These are phyloP conservation scores for Penicillium expansum DNA, from an alignment of 2,329 filamentous ascomycete species.

Conservation along the genomic window DNA sequence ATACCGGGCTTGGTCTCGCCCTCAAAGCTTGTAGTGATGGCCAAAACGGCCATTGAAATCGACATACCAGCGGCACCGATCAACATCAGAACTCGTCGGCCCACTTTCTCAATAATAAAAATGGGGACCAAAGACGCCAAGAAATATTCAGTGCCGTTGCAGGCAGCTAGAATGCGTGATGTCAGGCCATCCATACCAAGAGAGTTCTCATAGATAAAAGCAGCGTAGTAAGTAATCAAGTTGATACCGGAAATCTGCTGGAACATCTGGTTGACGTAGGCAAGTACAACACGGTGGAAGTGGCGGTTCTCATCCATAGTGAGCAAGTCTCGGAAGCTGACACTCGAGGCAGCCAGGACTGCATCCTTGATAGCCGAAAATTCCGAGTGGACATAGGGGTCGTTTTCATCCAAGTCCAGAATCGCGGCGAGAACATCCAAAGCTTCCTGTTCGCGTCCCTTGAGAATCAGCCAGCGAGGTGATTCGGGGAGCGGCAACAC, in stretches of 20 bases:
- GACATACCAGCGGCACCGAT: conserved; percentile 65
- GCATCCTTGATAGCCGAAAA: conserved; percentile 52
- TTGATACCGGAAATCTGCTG: conserved; percentile 50
- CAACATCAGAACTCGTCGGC: conserved; percentile 67
- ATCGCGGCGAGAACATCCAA: conserved; percentile 46
- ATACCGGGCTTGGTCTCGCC: conserved; percentile 41
- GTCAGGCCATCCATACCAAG: conserved; percentile 41
- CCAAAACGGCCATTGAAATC: conserved; percentile 62
- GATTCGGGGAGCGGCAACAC: conserved; percentile 54
- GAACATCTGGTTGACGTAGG: conserved; percentile 59
- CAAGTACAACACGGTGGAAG: conserved; percentile 55
- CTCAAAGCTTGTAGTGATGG: conserved; percentile 39
- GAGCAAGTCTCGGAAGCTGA: conserved; percentile 55
- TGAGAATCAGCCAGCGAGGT: conserved; percentile 56
- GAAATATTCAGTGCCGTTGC: conserved; percentile 56
- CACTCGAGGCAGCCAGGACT: conserved; percentile 48
- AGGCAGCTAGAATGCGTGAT: conserved; percentile 53
- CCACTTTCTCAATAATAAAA: conserved; percentile 51
- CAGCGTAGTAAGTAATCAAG: conserved; percentile 47
- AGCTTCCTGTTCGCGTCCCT: conserved; percentile 52
- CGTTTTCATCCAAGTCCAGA: conserved; percentile 45
- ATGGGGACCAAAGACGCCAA: conserved; percentile 51
- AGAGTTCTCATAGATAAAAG: conserved; percentile 44
- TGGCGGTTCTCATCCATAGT: conserved; percentile 57
- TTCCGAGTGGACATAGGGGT: conserved; percentile 44